Base-by-base conservation (phyloP, 331 rosid genomes). In the Phaseolus coccineus region DNA sequence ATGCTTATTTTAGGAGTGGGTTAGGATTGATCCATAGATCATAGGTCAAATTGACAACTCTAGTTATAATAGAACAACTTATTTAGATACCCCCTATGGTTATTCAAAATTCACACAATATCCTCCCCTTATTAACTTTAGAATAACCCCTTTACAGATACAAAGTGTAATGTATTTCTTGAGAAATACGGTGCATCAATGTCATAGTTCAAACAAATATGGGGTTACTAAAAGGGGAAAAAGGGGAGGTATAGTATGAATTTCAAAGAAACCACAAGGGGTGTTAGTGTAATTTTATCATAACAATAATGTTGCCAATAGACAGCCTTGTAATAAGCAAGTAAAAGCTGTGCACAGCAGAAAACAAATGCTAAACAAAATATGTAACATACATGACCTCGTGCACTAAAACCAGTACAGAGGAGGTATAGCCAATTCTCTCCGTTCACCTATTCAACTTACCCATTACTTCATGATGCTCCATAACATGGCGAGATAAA, bases 381-480 rank as follows among this genome's bases (percentile, higher is more conserved):
- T 80, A 51, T 62, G 30, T 57, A 78, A 35, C 57, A 69, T 68
- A 59, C 52, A 77, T 74, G 70, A 63, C 48, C 37, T 63, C 35
- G 12, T 71, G 77, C 55, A 62, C 61, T 3, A 42, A 76, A 68
- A 73, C 44, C 81, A 55, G 64, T 61, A 57, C 74, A 57, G 44
- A 47, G n/a, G 63, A 42, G 31, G 79, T 67, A 55, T 55, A 57
- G 72, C 40, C 83, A 71, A 78, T 57, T 65, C 71, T 52, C 53
- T 75, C 35, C 33, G 73, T 69, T 84, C 44, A 57, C 61, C 73
- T 68, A 68, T 74, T 78, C 61, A 68, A 62, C 97, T 88, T 88
- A 96, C 99, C 99, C 99, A 96, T 96, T 86, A 96, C 99, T 96
- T 96, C 97, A 83, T 96, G 96, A 85, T 96, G 93, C 87, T 96